Evolutionary conservation across 805 yeast genomes (phyloP).

Genomic region (Sugiyamaella marilandica): DNA sequence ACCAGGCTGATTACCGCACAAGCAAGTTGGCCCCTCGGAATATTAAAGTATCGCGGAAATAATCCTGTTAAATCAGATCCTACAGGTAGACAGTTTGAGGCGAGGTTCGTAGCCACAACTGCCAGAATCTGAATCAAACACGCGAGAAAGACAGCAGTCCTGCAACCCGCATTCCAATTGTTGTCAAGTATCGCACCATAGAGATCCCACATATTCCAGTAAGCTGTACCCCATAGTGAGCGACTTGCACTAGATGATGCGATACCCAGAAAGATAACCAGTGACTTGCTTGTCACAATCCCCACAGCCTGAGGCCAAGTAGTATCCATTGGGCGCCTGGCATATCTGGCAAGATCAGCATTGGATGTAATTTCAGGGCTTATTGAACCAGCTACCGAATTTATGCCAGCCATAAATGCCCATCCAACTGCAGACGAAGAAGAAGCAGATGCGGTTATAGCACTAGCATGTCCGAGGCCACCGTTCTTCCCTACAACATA

Average conservation of each 20-base stretch:
- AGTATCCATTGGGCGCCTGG: constrained; percentile 8
- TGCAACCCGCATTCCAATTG: constrained; percentile 1
- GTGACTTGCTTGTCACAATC: constrained; percentile 12
- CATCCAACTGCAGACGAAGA: constrained; percentile 4
- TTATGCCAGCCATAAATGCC: constrained; percentile 16
- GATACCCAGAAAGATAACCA: constrained; percentile 35
- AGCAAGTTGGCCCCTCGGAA: constrained; percentile 32
- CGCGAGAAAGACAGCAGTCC: background rate
- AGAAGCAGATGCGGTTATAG: background rate
- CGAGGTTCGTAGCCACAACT: background rate
- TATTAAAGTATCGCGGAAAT: constrained; percentile 42
- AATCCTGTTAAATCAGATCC: constrained; percentile 47
- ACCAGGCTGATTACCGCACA: background rate
- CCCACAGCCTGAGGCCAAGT: constrained; percentile 12
- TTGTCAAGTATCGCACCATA: background rate
- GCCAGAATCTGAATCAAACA: background rate
- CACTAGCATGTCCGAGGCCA: background rate
- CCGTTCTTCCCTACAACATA: background rate
- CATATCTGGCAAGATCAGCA: constrained; percentile 18
- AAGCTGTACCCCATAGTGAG: constrained; percentile 33
- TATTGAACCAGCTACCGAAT: constrained; percentile 18
- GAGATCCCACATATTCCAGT: constrained; percentile 2
- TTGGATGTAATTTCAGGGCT: constrained; percentile 13
- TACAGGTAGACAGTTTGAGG: constrained; percentile 33
- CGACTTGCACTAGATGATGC: constrained; percentile 17